Evolutionary conservation across 1,139 yeast genomes (phyloP).

Genomic region (Wickerhamomyces sp.): DNA sequence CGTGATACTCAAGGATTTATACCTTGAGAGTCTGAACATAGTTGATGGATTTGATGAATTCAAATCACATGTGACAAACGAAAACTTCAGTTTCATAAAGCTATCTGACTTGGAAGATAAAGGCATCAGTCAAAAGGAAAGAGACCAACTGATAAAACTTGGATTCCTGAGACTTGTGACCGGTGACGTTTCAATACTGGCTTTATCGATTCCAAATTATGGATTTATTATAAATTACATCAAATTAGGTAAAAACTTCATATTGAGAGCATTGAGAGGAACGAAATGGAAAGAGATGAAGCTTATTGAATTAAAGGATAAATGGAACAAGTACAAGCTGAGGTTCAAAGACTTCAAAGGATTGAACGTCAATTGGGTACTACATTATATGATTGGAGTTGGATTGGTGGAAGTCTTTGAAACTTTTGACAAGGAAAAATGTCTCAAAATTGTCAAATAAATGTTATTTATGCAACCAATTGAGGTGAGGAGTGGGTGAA

Average conservation of each 20-base stretch:
- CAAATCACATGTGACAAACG: not conserved
- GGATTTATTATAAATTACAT: constrained; percentile 49
- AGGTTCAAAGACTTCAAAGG: constrained; percentile 59
- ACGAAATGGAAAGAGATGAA: constrained; percentile 47
- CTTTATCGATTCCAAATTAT: constrained; percentile 53
- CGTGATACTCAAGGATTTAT: not conserved
- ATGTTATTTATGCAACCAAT: too few relatives aligned
- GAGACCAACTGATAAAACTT: constrained; percentile 35
- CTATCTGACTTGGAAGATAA: not conserved
- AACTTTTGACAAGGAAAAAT: constrained; percentile 61
- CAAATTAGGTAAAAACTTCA: constrained; percentile 46
- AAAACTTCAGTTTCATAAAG: not conserved
- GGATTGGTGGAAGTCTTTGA: constrained; percentile 63
- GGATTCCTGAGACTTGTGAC: constrained; percentile 55
- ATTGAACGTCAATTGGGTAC: constrained; percentile 52
- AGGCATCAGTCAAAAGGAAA: constrained; percentile 18
- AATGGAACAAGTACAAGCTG: constrained; percentile 44
- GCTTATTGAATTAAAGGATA: constrained; percentile 42
- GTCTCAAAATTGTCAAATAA: constrained; percentile 54
- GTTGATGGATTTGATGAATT: not conserved
- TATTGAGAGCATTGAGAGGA: constrained; percentile 39
- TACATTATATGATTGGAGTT: constrained; percentile 64
- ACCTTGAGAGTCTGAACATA: not conserved
- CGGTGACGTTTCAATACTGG: constrained; percentile 37
- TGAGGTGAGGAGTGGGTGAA: too few relatives aligned